Evolutionary conservation across 257 asterid genomes (phyloP).

Genomic region (Euphrasia confusa): DNA sequence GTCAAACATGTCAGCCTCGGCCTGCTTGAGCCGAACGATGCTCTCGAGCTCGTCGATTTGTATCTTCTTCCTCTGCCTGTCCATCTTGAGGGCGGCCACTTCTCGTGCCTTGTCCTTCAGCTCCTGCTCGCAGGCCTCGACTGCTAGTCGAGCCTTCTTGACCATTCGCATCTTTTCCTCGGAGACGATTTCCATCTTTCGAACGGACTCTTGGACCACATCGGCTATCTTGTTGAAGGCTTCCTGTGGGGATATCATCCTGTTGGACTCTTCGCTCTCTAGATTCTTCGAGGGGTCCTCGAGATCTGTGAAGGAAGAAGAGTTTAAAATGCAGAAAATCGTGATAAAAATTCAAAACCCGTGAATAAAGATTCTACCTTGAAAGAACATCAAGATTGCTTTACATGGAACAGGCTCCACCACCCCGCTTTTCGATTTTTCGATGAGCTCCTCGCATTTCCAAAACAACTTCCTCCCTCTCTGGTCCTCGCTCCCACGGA

Average conservation of each 20-base stretch:
- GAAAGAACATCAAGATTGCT: slow-evolving; percentile 65
- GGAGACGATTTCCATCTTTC: slow-evolving; percentile 84
- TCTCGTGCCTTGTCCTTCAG: slow-evolving; percentile 82
- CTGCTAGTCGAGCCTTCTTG: slow-evolving; percentile 68
- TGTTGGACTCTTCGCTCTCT: slow-evolving; percentile 63
- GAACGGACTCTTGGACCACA: slow-evolving; percentile 89
- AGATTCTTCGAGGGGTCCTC: slow-evolving; percentile 63
- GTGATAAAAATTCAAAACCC: slow-evolving; percentile 1
- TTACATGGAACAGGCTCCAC: slow-evolving; percentile 65
- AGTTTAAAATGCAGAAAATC: neutral
- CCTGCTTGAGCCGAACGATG: slow-evolving; percentile 76
- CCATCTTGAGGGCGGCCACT: slow-evolving; percentile 63
- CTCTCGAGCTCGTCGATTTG: slow-evolving; percentile 88
- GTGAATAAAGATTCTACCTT: slow-evolving; percentile 46
- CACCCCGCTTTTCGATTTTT: slow-evolving; percentile 60
- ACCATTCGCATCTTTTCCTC: slow-evolving; percentile 87
- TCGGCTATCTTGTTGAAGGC: slow-evolving; percentile 89
- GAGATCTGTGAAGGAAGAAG: slow-evolving; percentile 40
- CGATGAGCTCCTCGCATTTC: slow-evolving; percentile 86
- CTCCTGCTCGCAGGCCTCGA: slow-evolving; percentile 86
- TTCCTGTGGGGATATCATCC: slow-evolving; percentile 72
- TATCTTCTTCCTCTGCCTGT: slow-evolving; percentile 72
- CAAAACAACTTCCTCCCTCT: slow-evolving; percentile 69
- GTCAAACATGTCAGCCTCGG: slow-evolving; percentile 93
- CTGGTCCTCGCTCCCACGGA: slow-evolving; percentile 74